Base-by-base conservation (phyloP, 352 stramenopile genomes). In the Phytophthora chlamydospora region DNA sequence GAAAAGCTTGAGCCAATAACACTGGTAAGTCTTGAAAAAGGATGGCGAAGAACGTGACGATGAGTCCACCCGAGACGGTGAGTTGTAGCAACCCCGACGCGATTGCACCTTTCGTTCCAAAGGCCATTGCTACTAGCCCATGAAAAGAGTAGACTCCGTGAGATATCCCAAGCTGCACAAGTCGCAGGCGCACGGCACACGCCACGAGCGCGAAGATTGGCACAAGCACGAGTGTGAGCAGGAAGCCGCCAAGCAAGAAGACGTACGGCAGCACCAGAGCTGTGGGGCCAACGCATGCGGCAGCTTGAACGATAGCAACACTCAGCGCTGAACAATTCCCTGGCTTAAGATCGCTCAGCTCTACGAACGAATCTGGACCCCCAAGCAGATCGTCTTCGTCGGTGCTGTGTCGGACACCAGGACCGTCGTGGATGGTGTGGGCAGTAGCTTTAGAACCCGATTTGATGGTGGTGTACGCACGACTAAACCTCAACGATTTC, bases 71-170 rank as follows among this genome's bases (percentile, higher is more conserved):
- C 1, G 75, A 87, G 12, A 70, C 48, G 0, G 42, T 62, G 14
- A 87, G 39, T 38, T 87, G 78, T 1, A 74, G 64, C 5, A 67
- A 13, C 10, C 40, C 62, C 14, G 79, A 73, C 5, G 53, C 34
- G 36, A 74, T 64, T 19, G 63, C 66, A 14, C 73, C 75, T 33
- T 64, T 39, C 1, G 16, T 29, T 1, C 75, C 78, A 39, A 85
- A 83, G 24, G 75, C 75, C 43, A 83, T 60, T 35, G 71, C 71
- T 1, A 67, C 78, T 24, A 87, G 56, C 33, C 78, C 75, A 40
- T 83, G 78, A 12, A 87, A 52, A 21, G 78, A 87, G 62, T 87
- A 87, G 35, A 82, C 69, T 14, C 78, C 78, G 21, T 85, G 63
- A 2, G 68, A 66, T 6, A 85, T 75, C 1, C 78, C 70, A 19